Evolutionary conservation across 2,329 filamentous ascomycete genomes (phyloP).

Genomic region (Colletotrichum aenigma): DNA sequence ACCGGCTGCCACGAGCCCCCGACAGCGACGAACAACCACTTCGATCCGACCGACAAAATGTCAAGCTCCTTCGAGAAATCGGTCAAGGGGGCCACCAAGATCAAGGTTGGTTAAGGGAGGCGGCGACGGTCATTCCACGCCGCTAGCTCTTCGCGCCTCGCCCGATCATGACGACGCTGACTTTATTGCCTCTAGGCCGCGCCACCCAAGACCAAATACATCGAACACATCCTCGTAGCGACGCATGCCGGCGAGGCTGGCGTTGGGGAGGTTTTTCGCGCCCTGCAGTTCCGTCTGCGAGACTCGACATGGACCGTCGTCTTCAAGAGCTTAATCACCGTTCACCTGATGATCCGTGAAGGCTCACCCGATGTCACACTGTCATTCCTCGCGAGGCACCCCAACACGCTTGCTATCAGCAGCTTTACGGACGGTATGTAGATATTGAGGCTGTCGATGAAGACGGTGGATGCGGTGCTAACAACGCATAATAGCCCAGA

Average conservation of each 20-base stretch:
- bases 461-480: background rate
- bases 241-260: slow-evolving; percentile 95
- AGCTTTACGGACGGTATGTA: slow-evolving; percentile 87
- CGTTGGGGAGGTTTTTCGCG: slow-evolving; percentile 93
- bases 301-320: slow-evolving; percentile 99
- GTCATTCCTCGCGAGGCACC: slow-evolving; percentile 80
- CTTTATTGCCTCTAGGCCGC: slow-evolving; percentile 46
- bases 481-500: slow-evolving; percentile 69
- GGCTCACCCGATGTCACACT: slow-evolving; percentile 89
- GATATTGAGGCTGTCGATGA: background rate
- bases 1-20: slow-evolving; percentile 12
- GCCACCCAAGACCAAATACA: slow-evolving; percentile 98
- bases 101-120: slow-evolving; percentile 68
- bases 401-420: slow-evolving; percentile 84
- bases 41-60: slow-evolving; percentile 51
- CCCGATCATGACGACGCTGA: slow-evolving; percentile 19
- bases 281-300: slow-evolving; percentile 83
- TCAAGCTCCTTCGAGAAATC: slow-evolving; percentile 96
- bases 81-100: slow-evolving; percentile 97
- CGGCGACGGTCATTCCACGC: background rate
- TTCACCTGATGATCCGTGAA: slow-evolving; percentile 97
- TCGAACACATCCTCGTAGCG: slow-evolving; percentile 95
- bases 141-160: background rate
- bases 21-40: background rate
- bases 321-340: slow-evolving; percentile 95